Evolutionary conservation across 331 rosid species (phyloP).

Genomic region (Erythrophleum ivorense): DNA sequence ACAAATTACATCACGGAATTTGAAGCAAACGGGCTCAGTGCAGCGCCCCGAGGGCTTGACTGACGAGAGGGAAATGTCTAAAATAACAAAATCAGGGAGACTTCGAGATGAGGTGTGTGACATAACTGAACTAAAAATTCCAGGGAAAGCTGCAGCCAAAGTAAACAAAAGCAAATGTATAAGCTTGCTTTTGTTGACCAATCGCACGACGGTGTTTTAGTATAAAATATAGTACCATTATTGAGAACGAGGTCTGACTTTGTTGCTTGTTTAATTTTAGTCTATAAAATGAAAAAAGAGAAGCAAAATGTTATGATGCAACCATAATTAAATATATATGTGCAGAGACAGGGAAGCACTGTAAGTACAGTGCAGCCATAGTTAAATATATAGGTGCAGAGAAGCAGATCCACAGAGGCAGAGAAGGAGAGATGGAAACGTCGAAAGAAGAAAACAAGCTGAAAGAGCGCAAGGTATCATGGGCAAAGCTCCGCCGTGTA

Average conservation of each 20-base stretch:
- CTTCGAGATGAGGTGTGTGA: background rate
- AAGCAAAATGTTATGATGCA: background rate
- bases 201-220: background rate
- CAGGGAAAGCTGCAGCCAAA: background rate
- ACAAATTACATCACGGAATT: too few species aligned
- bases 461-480: constrained; percentile 60
- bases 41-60: too few species aligned
- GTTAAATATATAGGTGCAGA: too few species aligned
- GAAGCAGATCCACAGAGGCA: background rate
- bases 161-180: background rate
- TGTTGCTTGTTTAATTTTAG: background rate
- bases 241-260: constrained; percentile 12
- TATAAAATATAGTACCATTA: constrained; percentile 3
- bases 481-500: constrained; percentile 73
- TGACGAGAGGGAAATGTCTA: background rate
- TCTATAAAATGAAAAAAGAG: background rate
- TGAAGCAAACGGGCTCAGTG: too few species aligned
- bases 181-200: background rate
- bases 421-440: background rate
- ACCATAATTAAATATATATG: too few species aligned
- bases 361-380: background rate
- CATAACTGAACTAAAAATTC: background rate
- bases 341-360: too few species aligned
- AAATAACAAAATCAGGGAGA: background rate
- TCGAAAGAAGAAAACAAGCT: constrained; percentile 1